Evolutionary conservation across 2,329 filamentous ascomycete genomes (phyloP), one percentile per base, ranked within the genome.

Genomic region (Fusarium sp.): DNA sequence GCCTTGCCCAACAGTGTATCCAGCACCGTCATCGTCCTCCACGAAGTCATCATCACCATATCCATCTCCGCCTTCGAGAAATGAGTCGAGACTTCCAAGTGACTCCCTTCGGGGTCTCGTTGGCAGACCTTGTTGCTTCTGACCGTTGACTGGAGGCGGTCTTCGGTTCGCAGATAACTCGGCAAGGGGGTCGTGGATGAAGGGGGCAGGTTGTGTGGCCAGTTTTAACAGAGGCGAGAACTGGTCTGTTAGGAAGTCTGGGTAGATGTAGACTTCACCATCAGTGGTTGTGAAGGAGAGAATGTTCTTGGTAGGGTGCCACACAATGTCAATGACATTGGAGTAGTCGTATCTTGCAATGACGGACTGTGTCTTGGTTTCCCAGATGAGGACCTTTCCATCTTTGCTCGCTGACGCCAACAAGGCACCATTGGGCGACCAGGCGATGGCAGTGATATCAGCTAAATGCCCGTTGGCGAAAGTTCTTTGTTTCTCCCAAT

Each of bases 401-500:
- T 93, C 91, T 75, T 89, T 90, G 71, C 86, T 90, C 21, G 92
- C 90, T 23, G 90, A 90, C 15, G 91, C 94, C 28, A 99, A 86
- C 77, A 99, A 86, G 3, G 95, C 94, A 43, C 96, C 96, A 79
- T 99, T 99, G 4, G 95, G 94, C 19, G 96, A 97, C 96, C 96
- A 99, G 40, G 93, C 91, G 40, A 97, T 84, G 5, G 95, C 93
- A 0, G 94, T 97, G 66, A 99, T 92, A 74, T 97, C 93, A 23
- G 92, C 92, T 46, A 91, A 90, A 79, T 98, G 96, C 0, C 93
- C 94, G 35, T 91, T 91, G 19, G 90, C 85, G 80, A 99, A 99
- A 0, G 86, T 84, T 68, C 93, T 89, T 81, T 98, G 95, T 75
- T 93, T 92, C 80, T 95, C 93, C 93, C 96, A 98, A 80, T 98